Conservation (phyloP, 73 alveolate species). For the Diophrys sp. region DNA sequence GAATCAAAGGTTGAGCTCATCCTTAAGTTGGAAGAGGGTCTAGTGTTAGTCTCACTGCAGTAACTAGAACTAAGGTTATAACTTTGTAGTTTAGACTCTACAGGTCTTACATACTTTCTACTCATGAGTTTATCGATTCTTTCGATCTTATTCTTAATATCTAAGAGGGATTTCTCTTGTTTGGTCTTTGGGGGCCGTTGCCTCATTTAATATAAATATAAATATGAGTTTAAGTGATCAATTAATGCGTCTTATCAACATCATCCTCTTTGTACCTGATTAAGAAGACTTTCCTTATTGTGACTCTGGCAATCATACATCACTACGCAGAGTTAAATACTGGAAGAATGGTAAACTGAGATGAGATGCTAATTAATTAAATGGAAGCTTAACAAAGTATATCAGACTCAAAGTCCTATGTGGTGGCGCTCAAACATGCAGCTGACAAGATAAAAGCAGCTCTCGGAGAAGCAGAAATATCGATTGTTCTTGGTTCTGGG, state of each 20-base stretch:
- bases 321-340: too few species aligned
- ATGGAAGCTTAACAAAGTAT: background rate
- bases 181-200: background rate
- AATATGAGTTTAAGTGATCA: too few species aligned
- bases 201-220: too few species aligned
- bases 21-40: too few species aligned
- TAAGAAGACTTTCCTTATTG: too few species aligned
- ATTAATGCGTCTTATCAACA: too few species aligned
- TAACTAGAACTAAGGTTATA: too few species aligned
- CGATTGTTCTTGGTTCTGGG: slow-evolving; percentile 40
- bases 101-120: background rate
- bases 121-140: background rate
- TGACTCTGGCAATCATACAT: too few species aligned
- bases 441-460: background rate
- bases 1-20: too few species aligned
- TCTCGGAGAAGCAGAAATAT: background rate
- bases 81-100: background rate
- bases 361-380: background rate
- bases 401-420: background rate
- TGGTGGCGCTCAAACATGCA: background rate
- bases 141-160: background rate
- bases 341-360: background rate
- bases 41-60: too few species aligned
- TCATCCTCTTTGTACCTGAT: too few species aligned
- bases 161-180: background rate